Conservation (phyloP, 805 yeast species). For the Sugiyamaella valdiviana region DNA sequence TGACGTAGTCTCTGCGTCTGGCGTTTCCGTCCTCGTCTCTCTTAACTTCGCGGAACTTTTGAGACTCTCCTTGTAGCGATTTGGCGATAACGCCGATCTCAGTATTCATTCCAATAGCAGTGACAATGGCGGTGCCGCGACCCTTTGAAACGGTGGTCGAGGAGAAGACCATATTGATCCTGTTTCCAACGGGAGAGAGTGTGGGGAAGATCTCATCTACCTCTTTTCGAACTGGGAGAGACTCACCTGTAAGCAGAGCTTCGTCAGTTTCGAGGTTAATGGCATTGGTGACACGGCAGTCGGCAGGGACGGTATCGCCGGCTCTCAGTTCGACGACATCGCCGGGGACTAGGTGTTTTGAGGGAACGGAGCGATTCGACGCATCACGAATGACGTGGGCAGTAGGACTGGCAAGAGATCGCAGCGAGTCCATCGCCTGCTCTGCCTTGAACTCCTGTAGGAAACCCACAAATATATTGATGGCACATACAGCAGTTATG, state of each 20-base stretch:
- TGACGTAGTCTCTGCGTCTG: slow-evolving; percentile 38
- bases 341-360: slow-evolving; percentile 67
- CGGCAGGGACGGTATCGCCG: slow-evolving; percentile 76
- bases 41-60: slow-evolving; percentile 38
- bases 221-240: slow-evolving; percentile 56
- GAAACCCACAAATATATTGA: slow-evolving; percentile 63
- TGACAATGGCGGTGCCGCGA: slow-evolving; percentile 62
- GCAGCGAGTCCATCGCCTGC: slow-evolving; percentile 69
- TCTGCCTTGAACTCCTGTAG: slow-evolving; percentile 70
- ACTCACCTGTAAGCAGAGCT: slow-evolving; percentile 61
- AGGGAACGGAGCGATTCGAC: slow-evolving; percentile 48
- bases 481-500: slow-evolving; percentile 56
- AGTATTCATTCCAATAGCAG: slow-evolving; percentile 62
- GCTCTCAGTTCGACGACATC: slow-evolving; percentile 57
- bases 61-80: slow-evolving; percentile 42
- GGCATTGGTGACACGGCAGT: slow-evolving; percentile 50
- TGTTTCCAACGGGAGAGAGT: slow-evolving; percentile 60
- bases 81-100: slow-evolving; percentile 72
- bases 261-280: slow-evolving; percentile 68
- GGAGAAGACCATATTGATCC: slow-evolving; percentile 64
- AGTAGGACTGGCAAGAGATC: slow-evolving; percentile 60
- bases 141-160: slow-evolving; percentile 70
- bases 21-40: slow-evolving; percentile 41
- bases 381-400: slow-evolving; percentile 64
- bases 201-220: slow-evolving; percentile 37